Evolutionary conservation across 1,284 basidiomycete genomes (phyloP), one percentile per base, ranked within the genome.

Genomic region (Apiotrichum siamense): DNA sequence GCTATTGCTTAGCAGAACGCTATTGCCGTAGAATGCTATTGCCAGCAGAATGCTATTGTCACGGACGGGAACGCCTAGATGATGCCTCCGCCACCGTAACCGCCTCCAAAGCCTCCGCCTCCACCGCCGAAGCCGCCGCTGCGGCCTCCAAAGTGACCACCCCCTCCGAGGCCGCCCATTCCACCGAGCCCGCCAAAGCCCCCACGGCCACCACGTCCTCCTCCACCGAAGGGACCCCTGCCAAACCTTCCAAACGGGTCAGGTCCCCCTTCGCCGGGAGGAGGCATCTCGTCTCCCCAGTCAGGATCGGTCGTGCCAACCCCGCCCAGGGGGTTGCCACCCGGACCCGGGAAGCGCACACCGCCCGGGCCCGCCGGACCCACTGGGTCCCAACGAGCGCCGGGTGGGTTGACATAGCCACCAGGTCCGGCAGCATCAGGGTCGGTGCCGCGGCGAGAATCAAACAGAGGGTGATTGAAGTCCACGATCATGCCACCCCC

Each of bases 361-460:
- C 56, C 56, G 10, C 41, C 39, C 13, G 49, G 40, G 7, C 50
- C 63, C 9, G 58, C 63, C 12, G 77, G 77, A 17, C 75, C 76
- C 7, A 80, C 73, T 0, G 78, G 78, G 58, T 80, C 79, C 69
- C 79, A 80, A 18, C 78, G 59, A 13, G 78, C 75, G 1, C 78
- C 78, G 0, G 77, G 77, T 10, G 74, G 71, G 33, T 76, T 63
- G 31, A 70, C 67, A 42, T 47, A 57, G 38, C 64, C 71, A 3
- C 64, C 73, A 15, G 67, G 71, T 15, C 67, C 70, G 2, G 37
- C 36, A 5, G 50, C 57, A n/a, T 50, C 58, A 1, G 47, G 54
- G 20, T 60, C 59, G 3, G 42, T 21, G 17, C 50, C 56, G 13
- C 61, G 47, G 13, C 69, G 52, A 9, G 60, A 59, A 43, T 63